Evolutionary conservation across 306 rosid species (phyloP), one percentile per base, ranked within the genome.

Genomic region (Inga leiocalycina): DNA sequence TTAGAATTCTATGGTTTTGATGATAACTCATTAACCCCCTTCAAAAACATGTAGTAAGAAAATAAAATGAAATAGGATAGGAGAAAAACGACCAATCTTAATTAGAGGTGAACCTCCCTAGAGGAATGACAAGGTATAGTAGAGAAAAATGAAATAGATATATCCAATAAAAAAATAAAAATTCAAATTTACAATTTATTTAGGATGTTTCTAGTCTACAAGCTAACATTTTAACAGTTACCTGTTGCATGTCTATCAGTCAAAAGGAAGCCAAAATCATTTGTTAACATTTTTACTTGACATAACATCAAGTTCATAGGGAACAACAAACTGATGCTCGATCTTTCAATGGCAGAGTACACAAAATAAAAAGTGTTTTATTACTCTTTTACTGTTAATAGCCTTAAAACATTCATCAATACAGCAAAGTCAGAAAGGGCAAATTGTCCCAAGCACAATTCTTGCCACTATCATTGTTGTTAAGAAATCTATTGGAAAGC

Each of bases 1-100:
- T 93, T 59, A 95, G 59, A 74, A 93, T 88, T 80, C 88, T 87
- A 79, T 90, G 95, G 88, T 84, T 88, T 86, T 65, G 84, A 62
- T 54, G 81, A 84, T 91, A 86, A 32, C 81, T 89, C 97, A 89
- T 91, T 83, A 37, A 27, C 32, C 44, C 82, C 65, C 41, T 84
- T 43, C 54, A 32, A 32, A 81, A 48, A 30, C 67, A 89, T 78
- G 83, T 86, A 87, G 74, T 70, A 48, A 66, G 20, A 1, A 57
- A 41, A 41, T 73, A 45, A 46, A 77, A 82, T 8, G 52, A 46
- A 30, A 48, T 19, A 46, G 41, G 34, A 71, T 20, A 73, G 19
- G 56, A 46, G 27, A 46, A 27, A 73, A n/a, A 73, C 4, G 34
- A 74, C 27, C 24, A 32, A 49, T 30, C 77, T 74, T 5, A 74